Base-by-base conservation (phyloP, 306 rosid genomes). In the Arachis hypogaea region DNA sequence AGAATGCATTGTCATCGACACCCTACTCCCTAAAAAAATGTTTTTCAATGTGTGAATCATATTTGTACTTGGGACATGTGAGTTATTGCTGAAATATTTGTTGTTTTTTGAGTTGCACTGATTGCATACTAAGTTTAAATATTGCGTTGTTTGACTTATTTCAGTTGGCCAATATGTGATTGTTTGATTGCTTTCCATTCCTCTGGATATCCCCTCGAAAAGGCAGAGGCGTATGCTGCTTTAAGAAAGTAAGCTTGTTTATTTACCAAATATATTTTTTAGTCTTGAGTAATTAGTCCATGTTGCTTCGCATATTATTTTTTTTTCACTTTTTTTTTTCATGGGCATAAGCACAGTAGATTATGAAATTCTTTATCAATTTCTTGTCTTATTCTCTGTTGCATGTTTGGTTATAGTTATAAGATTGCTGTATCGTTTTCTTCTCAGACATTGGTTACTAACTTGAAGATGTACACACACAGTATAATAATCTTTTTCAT, bases 141-240 rank as follows among this genome's bases (percentile, higher is more conserved):
- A 36, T 77, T 43, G 66, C 71, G 60, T 74, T 22, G 28, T 22
- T 22, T 22, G 28, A 22, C 28, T 22, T 75, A 7, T 87, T 83
- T 89, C 96, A 93, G 98, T 69, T 93, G 98, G 98, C 97, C 97
- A 64, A 58, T 86, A 68, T 91, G 94, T 70, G 96, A 93, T 77
- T 89, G 98, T 87, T 86, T 93, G 92, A 91, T 93, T 82, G 96
- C 97, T 81, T 93, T 93, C 74, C 83, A 91, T 84, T 91, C 98
- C 83, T 79, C 84, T 75, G 98, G 96, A 66, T 93, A 91, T 88
- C 97, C 98, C 78, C 89, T 93, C 12, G 90, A 91, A 63, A 93
- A 93, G 88, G 98, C 90, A 11, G 88, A 91, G 82, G 88, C 96
- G 65, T 93, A 93, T 76, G 91, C 97, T 57, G 86, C 91, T 78